Conservation (phyloP, 352 stramenopile genomes). For the Thalassiosira delicatula region DNA sequence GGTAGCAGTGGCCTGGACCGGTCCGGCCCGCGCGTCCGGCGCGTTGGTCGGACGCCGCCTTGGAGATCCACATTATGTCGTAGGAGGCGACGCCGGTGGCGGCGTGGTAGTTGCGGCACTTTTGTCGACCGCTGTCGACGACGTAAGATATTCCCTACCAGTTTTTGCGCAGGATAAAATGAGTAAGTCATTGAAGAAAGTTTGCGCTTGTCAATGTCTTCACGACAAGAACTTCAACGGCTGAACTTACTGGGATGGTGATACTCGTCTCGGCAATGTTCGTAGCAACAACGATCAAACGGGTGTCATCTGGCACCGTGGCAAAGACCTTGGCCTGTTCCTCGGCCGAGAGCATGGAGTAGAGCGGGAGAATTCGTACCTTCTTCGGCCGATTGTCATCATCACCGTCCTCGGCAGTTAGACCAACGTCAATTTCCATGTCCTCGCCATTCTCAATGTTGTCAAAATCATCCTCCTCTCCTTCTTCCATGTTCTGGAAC, state of each 20-base stretch:
- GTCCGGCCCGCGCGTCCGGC: conserved; percentile 92
- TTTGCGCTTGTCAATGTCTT: too few species aligned
- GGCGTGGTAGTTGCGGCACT: conserved; percentile 95
- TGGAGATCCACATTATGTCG: conserved; percentile 88
- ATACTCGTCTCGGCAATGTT: conserved; percentile 97
- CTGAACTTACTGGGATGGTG: conserved; percentile 87
- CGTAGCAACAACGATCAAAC: conserved; percentile 90
- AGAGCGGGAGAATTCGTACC: conserved; percentile 80
- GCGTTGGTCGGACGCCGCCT: conserved; percentile 90
- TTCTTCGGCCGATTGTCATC: conserved; percentile 70
- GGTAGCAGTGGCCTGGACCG: conserved; percentile 97
- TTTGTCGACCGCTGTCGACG: conserved; percentile 95
- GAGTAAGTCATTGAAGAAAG: too few species aligned
- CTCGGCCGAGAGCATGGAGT: conserved; percentile 40
- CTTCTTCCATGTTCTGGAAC: conserved; percentile 78
- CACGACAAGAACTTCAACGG: too few species aligned
- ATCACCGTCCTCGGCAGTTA: conserved; percentile 24
- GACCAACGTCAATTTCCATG: conserved; percentile 15
- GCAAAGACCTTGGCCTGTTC: conserved; percentile 54
- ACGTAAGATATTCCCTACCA: conserved; percentile 91
- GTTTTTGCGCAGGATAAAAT: too few species aligned
- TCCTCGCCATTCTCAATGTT: conserved; percentile 76
- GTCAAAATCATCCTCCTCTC: conserved; percentile 82
- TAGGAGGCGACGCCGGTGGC: conserved; percentile 92
- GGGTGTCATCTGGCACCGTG: conserved; percentile 21